Conservation (phyloP, 768 basidiomycete species). For the Pleurotus cornucopiae region DNA sequence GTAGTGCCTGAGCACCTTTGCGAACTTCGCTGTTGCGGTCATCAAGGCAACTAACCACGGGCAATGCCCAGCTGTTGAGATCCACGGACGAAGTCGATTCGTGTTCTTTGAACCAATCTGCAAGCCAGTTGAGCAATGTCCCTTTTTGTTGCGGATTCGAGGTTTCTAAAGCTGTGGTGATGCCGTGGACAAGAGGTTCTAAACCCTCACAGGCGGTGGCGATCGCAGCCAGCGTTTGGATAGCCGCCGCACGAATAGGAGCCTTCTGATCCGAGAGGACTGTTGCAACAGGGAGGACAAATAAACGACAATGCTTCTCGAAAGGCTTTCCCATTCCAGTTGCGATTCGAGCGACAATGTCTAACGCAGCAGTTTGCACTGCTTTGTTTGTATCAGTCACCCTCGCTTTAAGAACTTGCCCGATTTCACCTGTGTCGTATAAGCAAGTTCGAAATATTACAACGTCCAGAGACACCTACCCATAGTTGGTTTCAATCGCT, state of each 20-base stretch:
- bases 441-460: background rate
- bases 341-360: slow-evolving; percentile 86
- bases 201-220: slow-evolving; percentile 80
- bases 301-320: slow-evolving; percentile 81
- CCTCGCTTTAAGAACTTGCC: slow-evolving; percentile 80
- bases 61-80: slow-evolving; percentile 60
- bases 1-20: slow-evolving; percentile 80
- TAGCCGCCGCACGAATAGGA: slow-evolving; percentile 72
- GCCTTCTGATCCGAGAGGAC: slow-evolving; percentile 94
- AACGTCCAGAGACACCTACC: slow-evolving; percentile 38
- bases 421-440: slow-evolving; percentile 72
- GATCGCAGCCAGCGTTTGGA: slow-evolving; percentile 78
- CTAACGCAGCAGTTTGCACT: slow-evolving; percentile 86
- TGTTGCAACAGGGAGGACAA: slow-evolving; percentile 71
- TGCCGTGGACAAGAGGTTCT: slow-evolving; percentile 74
- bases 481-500: slow-evolving; percentile 86
- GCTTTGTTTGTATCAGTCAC: slow-evolving; percentile 92
- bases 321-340: slow-evolving; percentile 95
- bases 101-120: slow-evolving; percentile 72
- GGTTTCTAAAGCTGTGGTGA: slow-evolving; percentile 79
- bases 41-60: slow-evolving; percentile 76
- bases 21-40: slow-evolving; percentile 90
- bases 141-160: slow-evolving; percentile 86
- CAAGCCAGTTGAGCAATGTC: slow-evolving; percentile 74
- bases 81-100: slow-evolving; percentile 55